Evolutionary conservation across 345 rosid species (phyloP).

Genomic region (Hibiscus mutabilis): DNA sequence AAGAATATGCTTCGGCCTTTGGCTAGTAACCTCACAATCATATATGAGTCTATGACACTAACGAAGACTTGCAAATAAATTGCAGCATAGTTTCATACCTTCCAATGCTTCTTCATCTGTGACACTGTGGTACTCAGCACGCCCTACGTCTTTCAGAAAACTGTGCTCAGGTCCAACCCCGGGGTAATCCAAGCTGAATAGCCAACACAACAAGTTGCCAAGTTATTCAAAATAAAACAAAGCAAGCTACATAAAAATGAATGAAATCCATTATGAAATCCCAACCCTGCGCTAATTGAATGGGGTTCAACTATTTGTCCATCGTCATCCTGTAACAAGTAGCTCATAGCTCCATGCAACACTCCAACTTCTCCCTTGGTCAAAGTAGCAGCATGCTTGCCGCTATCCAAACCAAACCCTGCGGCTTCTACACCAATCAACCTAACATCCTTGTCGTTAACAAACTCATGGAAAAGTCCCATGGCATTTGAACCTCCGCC

Average conservation of each 20-base stretch:
- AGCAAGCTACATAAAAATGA: neutral
- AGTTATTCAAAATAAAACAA: neutral
- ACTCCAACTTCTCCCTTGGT: slow-evolving; percentile 85
- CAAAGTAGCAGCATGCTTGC: slow-evolving; percentile 91
- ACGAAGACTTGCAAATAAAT: neutral
- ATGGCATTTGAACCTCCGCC: slow-evolving; percentile 96
- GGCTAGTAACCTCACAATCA: neutral
- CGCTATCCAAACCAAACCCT: slow-evolving; percentile 80
- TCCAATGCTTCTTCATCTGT: slow-evolving; percentile 90
- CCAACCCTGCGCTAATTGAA: slow-evolving; percentile 89
- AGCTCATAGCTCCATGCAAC: slow-evolving; percentile 97
- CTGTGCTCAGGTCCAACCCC: slow-evolving; percentile 99
- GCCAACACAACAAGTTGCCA: neutral
- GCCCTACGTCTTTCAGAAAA: slow-evolving; percentile 76
- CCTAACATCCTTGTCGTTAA: slow-evolving; percentile 63
- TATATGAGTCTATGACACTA: neutral
- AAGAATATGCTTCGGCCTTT: neutral
- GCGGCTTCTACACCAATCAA: slow-evolving; percentile 96
- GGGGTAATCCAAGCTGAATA: slow-evolving; percentile 82
- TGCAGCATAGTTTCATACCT: slow-evolving; percentile 32
- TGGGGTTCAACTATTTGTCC: slow-evolving; percentile 92
- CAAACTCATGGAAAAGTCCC: slow-evolving; percentile 93
- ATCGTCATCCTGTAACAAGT: slow-evolving; percentile 85
- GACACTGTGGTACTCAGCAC: slow-evolving; percentile 75
- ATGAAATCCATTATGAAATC: neutral